Conservation (phyloP, 1,139 yeast species). For the Schizosaccharomyces versatilis region DNA sequence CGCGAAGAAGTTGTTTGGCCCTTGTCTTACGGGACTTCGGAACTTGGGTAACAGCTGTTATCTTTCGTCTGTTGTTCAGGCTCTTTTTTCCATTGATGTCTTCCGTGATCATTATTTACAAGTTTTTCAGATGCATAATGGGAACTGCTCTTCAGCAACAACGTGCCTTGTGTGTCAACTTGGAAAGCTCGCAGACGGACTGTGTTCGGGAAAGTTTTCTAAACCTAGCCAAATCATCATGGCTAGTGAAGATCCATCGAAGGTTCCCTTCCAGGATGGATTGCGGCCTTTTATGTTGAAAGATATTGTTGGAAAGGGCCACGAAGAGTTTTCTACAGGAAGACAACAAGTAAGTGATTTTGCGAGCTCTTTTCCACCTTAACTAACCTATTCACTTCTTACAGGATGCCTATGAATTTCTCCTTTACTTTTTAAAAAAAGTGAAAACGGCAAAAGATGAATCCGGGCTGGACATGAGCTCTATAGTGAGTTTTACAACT, state of each 20-base stretch:
- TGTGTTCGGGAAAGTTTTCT: constrained; percentile 53
- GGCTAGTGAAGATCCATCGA: constrained; percentile 4
- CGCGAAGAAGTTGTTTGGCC: constrained; percentile 44
- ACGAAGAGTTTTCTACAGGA: constrained; percentile 64
- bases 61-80: constrained; percentile 59
- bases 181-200: constrained; percentile 58
- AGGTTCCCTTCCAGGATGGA: constrained; percentile 41
- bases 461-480: constrained; percentile 24
- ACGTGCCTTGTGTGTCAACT: constrained; percentile 48
- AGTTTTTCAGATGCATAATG: constrained; percentile 6
- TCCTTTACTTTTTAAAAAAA: constrained; percentile 42
- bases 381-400: too few relatives aligned
- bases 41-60: constrained; percentile 90
- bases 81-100: constrained; percentile 30
- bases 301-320: constrained; percentile 49
- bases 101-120: constrained; percentile 18
- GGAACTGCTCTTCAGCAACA: constrained; percentile 29
- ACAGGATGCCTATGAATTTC: constrained; percentile 69
- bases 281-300: constrained; percentile 60
- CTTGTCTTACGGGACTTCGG: constrained; percentile 55
- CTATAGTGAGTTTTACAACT: constrained; percentile 38
- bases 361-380: too few relatives aligned
- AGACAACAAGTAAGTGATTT: constrained; percentile 36
- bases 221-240: constrained; percentile 22
- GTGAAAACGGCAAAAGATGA: constrained; percentile 3